A percentile compares a stretch with the other conserved stretches of the same genome.
Conservation (phyloP, 768 basidiomycete species). For the Dioszegia aurantiaca region DNA sequence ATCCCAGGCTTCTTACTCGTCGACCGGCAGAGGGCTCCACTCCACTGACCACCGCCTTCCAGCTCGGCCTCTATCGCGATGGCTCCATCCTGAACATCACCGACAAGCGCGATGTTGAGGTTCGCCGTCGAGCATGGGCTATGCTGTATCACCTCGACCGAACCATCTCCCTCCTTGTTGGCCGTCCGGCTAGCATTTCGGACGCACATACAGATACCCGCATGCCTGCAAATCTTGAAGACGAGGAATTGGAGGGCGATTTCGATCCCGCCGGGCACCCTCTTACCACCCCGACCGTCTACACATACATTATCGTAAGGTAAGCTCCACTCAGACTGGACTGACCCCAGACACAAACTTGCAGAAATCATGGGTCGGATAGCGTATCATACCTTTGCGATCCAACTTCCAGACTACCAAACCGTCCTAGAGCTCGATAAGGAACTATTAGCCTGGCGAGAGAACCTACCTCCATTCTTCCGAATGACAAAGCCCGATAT, state of each 20-base stretch:
- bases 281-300: conserved; percentile 49
- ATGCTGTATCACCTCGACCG: conserved; percentile 53
- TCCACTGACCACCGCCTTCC: conserved; percentile 53
- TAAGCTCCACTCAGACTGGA: conserved; percentile 9
- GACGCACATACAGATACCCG: conserved; percentile 52
- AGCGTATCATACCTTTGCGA: conserved; percentile 52
- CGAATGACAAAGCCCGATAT: conserved; percentile 48
- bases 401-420: conserved; percentile 51
- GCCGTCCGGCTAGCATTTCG: conserved; percentile 51
- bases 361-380: conserved; percentile 53
- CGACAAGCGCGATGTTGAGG: conserved; percentile 52
- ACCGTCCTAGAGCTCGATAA: conserved; percentile 52
- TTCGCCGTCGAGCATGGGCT: conserved; percentile 51
- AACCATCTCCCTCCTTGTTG: conserved; percentile 52
- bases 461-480: conserved; percentile 43
- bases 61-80: conserved; percentile 53
- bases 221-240: conserved; percentile 52
- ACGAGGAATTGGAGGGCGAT: conserved; percentile 50
- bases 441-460: conserved; percentile 50
- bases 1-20: conserved; percentile 48
- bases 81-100: conserved; percentile 50
- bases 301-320: conserved; percentile 52
- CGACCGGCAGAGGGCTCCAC: conserved; percentile 53
- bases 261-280: conserved; percentile 52
- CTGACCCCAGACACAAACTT: conserved; percentile 42